Percentiles rank a stretch among this genome's conserved stretches.
phyloP scores from a whole-genome alignment of 2,329 filamentous ascomycete genomes.

The Thelonectria blattea region DNA sequence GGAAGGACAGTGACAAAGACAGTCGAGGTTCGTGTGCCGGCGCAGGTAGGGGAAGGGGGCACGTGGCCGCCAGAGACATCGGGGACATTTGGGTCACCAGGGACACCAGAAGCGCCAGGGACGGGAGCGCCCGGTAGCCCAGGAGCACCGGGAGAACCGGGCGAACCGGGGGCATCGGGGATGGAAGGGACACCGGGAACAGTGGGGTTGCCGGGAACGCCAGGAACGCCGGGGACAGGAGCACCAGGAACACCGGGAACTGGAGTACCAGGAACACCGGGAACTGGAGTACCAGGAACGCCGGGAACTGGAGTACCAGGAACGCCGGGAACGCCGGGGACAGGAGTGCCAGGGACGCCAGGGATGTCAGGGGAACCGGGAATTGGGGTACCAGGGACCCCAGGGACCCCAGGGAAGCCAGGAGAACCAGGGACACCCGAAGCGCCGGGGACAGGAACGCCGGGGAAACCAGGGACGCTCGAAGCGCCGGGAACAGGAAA shows the following conservation, averaged over 20 bases:
- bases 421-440: slow-evolving; percentile 15
- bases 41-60: slow-evolving; percentile 44
- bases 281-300: slow-evolving; percentile 22
- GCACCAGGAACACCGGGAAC: background rate
- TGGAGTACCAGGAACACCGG: background rate
- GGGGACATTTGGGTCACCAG: slow-evolving; percentile 8
- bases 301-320: slow-evolving; percentile 11
- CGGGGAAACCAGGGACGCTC: slow-evolving; percentile 6
- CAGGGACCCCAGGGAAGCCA: slow-evolving; percentile 18
- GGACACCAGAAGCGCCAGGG: background rate
- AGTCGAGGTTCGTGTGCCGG: slow-evolving; percentile 46
- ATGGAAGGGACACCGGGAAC: slow-evolving; percentile 23
- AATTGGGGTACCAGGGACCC: slow-evolving; percentile 8
- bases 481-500: too few species aligned
- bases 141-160: background rate
- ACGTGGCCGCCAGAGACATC: slow-evolving; percentile 18
- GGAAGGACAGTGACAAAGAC: slow-evolving; percentile 56
- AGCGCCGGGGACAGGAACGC: background rate
- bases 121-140: slow-evolving; percentile 2
- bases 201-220: background rate
- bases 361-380: background rate
- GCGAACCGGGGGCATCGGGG: background rate
- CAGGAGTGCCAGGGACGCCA: background rate
- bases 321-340: background rate
- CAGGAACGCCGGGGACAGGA: background rate